Base-by-base conservation (phyloP, 495 filamentous ascomycete species). In the Xylaria telfairii region DNA sequence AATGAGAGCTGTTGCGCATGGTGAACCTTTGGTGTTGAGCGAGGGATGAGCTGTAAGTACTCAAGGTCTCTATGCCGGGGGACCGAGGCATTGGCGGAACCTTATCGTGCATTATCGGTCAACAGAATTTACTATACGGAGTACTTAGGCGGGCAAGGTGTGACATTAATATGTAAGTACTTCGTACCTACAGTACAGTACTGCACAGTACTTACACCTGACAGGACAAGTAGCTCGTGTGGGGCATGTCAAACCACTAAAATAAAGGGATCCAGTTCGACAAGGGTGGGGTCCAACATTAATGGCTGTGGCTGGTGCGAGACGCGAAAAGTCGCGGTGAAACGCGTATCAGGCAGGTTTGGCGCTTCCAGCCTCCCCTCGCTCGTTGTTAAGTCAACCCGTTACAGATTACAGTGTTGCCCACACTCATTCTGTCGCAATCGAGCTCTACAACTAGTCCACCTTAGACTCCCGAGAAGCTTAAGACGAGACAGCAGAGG, bases 291-390 rank as follows among this genome's bases (percentile, higher is more conserved):
- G 4, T 13, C 19, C 10, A 2, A n/a, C 19, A 53, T 75, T 72
- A 76, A 72, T 74, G 51, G 26, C 57, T 74, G 70, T 70, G 75
- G 76, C 76, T 78, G 72, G 51, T 71, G 49, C 26, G 17, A 41
- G 17, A 46, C 76, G 73, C 76, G 75, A 78, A 75, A 78, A 77
- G 76, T 77, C 76, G 73, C 76, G 76, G 30, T 42, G 57, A 60
- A 67, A 64, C 71, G 63, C 68, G 68, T 57, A 13, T 47, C 30
- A 42, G 34, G 19, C 32, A 54, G 17, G 54, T 53, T 67, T 15
- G 67, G 69, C 70, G 67, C 62, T 72, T 75, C 75, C 74, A 77
- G 75, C 74, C 75, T 77, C 70, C 34, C 63, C 47, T 51, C 24
- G 54, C 39, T 57, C 54, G 28, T 46, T 47, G 56, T 37, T 19